Evolutionary conservation across 805 yeast genomes (phyloP), one percentile per base, ranked within the genome.

Genomic region (Danielia oregonensis): DNA sequence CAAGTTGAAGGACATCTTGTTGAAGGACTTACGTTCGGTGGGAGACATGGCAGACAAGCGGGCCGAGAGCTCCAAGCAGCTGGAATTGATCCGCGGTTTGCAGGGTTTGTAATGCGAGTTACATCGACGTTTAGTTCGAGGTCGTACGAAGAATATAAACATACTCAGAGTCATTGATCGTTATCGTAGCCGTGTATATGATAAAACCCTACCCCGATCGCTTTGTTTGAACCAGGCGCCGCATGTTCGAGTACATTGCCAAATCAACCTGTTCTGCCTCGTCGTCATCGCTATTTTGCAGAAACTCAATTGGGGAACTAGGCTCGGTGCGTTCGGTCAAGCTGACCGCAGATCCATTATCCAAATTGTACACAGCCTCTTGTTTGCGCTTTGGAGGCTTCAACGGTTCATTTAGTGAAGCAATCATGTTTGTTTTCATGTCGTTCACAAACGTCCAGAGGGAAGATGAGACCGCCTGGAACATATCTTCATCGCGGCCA

Each of bases 1-100:
- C 50, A 91, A 91, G 66, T 86, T 96, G 13, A 79, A 86, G 52
- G 96, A 91, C 54, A 82, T 93, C 32, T 69, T 89, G 46, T 57
- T 65, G 51, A 67, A 63, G 44, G 73, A 67, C 44, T 57, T 67
- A 46, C 48, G 73, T 35, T 55, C 64, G 13, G 48, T 63, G 15
- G 68, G 68, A 10, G 67, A 63, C 40, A 44, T 57, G 18, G 44
- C 52, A 13, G 57, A 46, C 8, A 54, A 61, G 42, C 55, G 52
- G 27, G 49, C 43, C 24, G 68, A 63, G 26, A 54, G 55, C 23
- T 35, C 39, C 29, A 61, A 50, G 40, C 72, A 67, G 12, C 43
- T 56, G 17, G 68, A 65, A 39, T 39, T 66, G 33, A 54, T 66
- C 30, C 58, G 57, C 43, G 70, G 71, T 6, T 57, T 67, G 43